Percentiles rank a stretch among this genome's conserved stretches.
These are phyloP conservation scores for Ehretia macrophylla DNA, from an alignment of 257 asterid species.

Conservation along the genomic window DNA sequence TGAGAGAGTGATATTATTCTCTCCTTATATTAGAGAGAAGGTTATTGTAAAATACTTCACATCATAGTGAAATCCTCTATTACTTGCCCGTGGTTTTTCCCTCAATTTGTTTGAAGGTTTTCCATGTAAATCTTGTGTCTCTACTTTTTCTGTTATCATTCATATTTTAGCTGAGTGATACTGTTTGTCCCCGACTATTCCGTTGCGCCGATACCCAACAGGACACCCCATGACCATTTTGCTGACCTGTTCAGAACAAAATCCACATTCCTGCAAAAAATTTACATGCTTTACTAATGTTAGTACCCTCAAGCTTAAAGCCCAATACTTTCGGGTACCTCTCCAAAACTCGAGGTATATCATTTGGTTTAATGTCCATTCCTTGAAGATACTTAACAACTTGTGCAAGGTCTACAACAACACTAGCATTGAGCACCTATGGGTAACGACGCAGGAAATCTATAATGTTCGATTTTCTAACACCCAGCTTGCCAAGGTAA, in stretches of 20 bases:
- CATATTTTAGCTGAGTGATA: too few species aligned
- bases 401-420: slow-evolving; percentile 85
- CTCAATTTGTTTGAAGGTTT: too few species aligned
- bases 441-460: slow-evolving; percentile 83
- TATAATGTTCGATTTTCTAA: slow-evolving; percentile 68
- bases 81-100: too few species aligned
- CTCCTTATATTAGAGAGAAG: too few species aligned
- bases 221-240: slow-evolving; percentile 86
- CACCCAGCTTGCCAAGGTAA: slow-evolving; percentile 89
- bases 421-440: slow-evolving; percentile 97
- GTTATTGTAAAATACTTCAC: too few species aligned
- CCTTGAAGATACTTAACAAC: slow-evolving; percentile 95
- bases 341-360: slow-evolving; percentile 84
- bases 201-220: too few species aligned
- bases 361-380: slow-evolving; percentile 84
- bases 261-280: slow-evolving; percentile 64
- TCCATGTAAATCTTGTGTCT: too few species aligned
- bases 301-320: slow-evolving; percentile 95
- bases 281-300: slow-evolving; percentile 35
- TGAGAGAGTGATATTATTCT: too few species aligned
- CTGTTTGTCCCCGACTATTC: too few species aligned
- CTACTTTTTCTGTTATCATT: too few species aligned
- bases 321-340: slow-evolving; percentile 85
- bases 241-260: slow-evolving; percentile 58
- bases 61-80: too few species aligned